A percentile compares a stretch with the other conserved stretches of the same genome.
phyloP scores from a whole-genome alignment of 495 filamentous ascomycete genomes.

The Penicillium samsonianum region DNA sequence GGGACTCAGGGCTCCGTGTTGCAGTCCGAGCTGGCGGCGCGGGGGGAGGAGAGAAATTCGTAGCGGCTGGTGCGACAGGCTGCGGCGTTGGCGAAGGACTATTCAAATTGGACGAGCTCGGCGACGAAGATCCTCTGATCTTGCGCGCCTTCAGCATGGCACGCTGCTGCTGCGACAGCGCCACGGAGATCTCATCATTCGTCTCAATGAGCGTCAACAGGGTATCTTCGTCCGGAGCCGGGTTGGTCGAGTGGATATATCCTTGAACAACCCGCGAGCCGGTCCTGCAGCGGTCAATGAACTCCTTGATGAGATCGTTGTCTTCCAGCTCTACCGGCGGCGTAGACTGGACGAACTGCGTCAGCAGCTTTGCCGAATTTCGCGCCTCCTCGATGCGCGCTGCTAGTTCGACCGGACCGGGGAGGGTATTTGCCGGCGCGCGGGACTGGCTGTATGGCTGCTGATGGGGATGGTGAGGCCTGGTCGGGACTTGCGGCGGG shows the following conservation, averaged over 20 bases:
- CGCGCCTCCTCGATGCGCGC: conserved; percentile 85
- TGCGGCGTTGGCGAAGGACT: conserved; percentile 22
- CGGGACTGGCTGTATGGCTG: conserved; percentile 39
- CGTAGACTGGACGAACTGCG: conserved; percentile 84
- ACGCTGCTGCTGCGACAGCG: conserved; percentile 77
- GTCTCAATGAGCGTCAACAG: conserved; percentile 91
- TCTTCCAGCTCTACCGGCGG: conserved; percentile 69
- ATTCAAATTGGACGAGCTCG: conserved; percentile 20
- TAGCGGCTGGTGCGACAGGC: conserved; percentile 19
- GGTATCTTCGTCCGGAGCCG: conserved; percentile 86
- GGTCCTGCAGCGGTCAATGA: conserved; percentile 79
- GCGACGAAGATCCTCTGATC: conserved; percentile 28
- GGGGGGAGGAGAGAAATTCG: conserved; percentile 8
- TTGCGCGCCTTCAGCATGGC: conserved; percentile 73
- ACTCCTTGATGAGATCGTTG: conserved; percentile 91
- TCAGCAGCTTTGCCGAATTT: conserved; percentile 85
- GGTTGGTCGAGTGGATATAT: conserved; percentile 79
- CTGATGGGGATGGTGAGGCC: not conserved
- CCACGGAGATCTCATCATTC: conserved; percentile 80
- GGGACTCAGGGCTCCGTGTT: conserved; percentile 7
- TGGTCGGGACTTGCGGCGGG: not conserved
- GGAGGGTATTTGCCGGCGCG: conserved; percentile 51
- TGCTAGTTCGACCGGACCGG: conserved; percentile 75
- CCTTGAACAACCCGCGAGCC: conserved; percentile 76
- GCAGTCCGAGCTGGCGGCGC: not conserved